phyloP scores from a whole-genome alignment of 495 filamentous ascomycete genomes.

The Daldinia loculata region DNA sequence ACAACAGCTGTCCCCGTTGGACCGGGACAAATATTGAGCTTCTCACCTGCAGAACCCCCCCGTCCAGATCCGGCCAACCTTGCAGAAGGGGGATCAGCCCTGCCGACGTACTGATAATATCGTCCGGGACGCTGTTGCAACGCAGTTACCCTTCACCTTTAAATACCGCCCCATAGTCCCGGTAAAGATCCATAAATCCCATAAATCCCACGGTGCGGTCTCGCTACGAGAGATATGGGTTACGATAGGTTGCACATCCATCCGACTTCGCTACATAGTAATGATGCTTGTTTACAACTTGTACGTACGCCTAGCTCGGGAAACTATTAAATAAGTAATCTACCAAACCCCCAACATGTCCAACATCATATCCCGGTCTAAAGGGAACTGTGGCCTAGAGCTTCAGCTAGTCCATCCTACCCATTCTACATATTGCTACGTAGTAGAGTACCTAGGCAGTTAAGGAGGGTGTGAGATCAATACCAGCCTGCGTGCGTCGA shows the following conservation, averaged over 20 bases:
- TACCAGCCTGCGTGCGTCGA: conserved; percentile 34
- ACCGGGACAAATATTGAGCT: conserved; percentile 9
- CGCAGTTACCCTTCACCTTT: neutral
- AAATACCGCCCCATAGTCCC: neutral
- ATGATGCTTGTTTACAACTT: neutral
- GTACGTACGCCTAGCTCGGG: conserved; percentile 7
- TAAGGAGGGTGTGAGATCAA: conserved; percentile 37
- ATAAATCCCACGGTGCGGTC: neutral
- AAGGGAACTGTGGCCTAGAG: conserved; percentile 32
- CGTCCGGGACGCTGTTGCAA: neutral
- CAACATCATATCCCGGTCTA: conserved; percentile 26
- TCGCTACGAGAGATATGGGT: neutral
- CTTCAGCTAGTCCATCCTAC: conserved; percentile 22
- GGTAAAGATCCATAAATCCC: neutral
- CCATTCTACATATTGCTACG: conserved; percentile 26
- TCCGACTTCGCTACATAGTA: conserved; percentile 12
- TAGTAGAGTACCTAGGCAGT: conserved; percentile 12
- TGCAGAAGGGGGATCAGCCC: conserved; percentile 26
- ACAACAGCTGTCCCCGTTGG: neutral
- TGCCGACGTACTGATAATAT: neutral
- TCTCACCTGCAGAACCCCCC: conserved; percentile 16
- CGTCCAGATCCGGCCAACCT: conserved; percentile 17
- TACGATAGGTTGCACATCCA: neutral
- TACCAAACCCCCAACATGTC: conserved; percentile 12
- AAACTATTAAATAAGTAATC: neutral